Evolutionary conservation across 495 filamentous ascomycete genomes (phyloP).

Genomic region (Pyrenopolyporus hunteri): DNA sequence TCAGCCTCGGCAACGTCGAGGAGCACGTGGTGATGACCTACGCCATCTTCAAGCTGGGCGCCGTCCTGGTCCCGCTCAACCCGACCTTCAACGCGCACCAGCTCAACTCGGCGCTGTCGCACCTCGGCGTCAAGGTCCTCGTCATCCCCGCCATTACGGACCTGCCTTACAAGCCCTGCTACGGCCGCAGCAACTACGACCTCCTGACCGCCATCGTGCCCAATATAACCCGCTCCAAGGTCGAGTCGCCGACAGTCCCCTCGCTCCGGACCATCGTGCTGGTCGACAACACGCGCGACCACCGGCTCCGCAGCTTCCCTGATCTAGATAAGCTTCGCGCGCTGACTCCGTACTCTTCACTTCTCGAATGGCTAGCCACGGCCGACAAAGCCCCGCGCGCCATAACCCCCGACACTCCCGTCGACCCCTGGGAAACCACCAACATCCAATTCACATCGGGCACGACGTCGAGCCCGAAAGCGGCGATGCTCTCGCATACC

Average conservation of each 20-base stretch:
- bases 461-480: conserved; percentile 89
- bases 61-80: conserved; percentile 90
- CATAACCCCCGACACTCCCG: conserved; percentile 51
- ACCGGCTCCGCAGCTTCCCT: conserved; percentile 44
- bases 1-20: conserved; percentile 82
- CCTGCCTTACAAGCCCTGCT: conserved; percentile 76
- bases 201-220: conserved; percentile 70
- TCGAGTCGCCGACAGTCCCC: conserved; percentile 70
- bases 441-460: conserved; percentile 98
- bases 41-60: conserved; percentile 90
- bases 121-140: conserved; percentile 76
- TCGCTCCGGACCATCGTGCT: conserved; percentile 73
- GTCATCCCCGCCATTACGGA: conserved; percentile 88
- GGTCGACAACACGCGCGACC: conserved; percentile 77
- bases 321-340: conserved; percentile 27
- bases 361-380: too few relatives aligned
- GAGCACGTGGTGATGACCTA: conserved; percentile 86
- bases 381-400: too few relatives aligned
- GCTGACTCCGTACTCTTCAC: conserved; percentile 61
- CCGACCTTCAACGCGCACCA: conserved; percentile 85
- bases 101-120: conserved; percentile 76
- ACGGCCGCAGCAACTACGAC: conserved; percentile 71
- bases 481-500: conserved; percentile 83
- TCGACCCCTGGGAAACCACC: conserved; percentile 74
- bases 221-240: conserved; percentile 55